Evolutionary conservation across 1,284 basidiomycete species (phyloP), one percentile per base, ranked within the genome.

Genomic region (Xerocomus amazonicus): DNA sequence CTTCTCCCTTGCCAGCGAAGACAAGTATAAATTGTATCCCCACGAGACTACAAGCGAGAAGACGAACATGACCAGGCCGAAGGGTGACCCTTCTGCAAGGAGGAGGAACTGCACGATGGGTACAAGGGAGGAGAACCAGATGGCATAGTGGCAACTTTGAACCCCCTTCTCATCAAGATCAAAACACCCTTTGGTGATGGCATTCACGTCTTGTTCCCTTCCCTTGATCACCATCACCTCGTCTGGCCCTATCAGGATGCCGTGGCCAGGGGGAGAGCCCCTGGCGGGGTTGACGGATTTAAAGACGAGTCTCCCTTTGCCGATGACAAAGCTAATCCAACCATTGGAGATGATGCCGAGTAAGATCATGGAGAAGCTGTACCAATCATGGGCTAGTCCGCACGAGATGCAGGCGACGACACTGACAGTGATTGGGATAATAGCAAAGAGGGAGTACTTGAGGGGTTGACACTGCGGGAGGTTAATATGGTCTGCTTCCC

Each of bases 21-120:
- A 66, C 9, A 66, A 48, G 37, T 41, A 61, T 9, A 51, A 52
- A 42, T 63, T 66, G 45, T 65, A 65, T 5, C 48, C 33, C 62
- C 60, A 65, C 10, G 64, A 65, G 16, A 61, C 53, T 1, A 29
- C 65, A 4, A 66, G 54, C 3, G 63, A 64, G 1, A 33, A 13
- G 13, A 68, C 29, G 46, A 66, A 66, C 59, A 68, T 52, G 31
- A 60, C 46, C 35, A 67, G 64, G 4, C 66, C 64, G 26, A 66
- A 66, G 19, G 66, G 46, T 7, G 59, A 47, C 8, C 52, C 60
- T 13, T 57, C 47, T 5, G 56, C 52, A 19, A 56, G 45, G 6
- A 56, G 36, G 29, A 56, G 48, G 2, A 66, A 47, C 36, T 67
- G 65, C n/a, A 52, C 54, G 9, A 67, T 35, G 2, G 19, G 19